These are phyloP conservation scores for Neopestalotiopsis rosae DNA, from an alignment of 2,329 filamentous ascomycete species.

Conservation along the genomic window DNA sequence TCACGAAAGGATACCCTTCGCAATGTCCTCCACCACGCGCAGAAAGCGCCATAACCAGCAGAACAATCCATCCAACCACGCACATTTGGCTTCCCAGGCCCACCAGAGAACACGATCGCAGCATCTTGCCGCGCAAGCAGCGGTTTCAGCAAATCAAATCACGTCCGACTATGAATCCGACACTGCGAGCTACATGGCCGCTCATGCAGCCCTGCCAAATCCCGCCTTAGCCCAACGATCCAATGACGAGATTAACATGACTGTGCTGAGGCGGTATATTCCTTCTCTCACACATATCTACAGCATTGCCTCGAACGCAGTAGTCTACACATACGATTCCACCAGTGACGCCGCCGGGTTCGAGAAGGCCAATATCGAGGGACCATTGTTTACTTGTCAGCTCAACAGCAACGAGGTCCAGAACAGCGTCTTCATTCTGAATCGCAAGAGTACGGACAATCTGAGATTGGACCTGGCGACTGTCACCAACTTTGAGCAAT, in stretches of 20 bases:
- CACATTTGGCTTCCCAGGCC: constrained; percentile 27
- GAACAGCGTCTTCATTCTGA: constrained; percentile 73
- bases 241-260: constrained; percentile 86
- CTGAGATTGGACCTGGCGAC: constrained; percentile 68
- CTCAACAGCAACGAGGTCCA: constrained; percentile 41
- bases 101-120: constrained; percentile 39
- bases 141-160: constrained; percentile 17
- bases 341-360: constrained; percentile 59
- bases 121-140: constrained; percentile 31
- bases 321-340: constrained; percentile 79
- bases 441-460: constrained; percentile 74
- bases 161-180: constrained; percentile 72
- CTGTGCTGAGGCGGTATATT: constrained; percentile 81
- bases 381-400: constrained; percentile 85
- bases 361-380: constrained; percentile 87
- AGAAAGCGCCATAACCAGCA: constrained; percentile 37
- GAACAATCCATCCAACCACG: constrained; percentile 20
- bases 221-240: constrained; percentile 66
- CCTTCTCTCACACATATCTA: constrained; percentile 76
- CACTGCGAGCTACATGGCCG: constrained; percentile 53
- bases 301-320: constrained; percentile 82
- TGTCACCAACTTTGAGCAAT: constrained; percentile 65
- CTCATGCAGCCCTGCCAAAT: constrained; percentile 46
- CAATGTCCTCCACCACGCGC: constrained; percentile 42
- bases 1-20: constrained; percentile 6